Evolutionary conservation across 2,329 filamentous ascomycete genomes (phyloP).

Genomic region (Geoglossum cookeanum): DNA sequence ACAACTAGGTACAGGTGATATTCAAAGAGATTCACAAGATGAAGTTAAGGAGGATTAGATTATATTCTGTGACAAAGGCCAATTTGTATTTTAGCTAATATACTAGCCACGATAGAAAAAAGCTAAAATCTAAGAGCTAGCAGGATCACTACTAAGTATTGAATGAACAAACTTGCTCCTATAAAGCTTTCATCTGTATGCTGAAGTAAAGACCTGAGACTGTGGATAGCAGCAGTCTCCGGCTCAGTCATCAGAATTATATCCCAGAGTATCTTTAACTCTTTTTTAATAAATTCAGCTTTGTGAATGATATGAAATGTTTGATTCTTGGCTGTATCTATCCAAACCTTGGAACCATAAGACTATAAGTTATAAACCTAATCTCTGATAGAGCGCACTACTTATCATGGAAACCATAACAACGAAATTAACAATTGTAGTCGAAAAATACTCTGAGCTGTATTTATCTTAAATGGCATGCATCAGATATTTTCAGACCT

Average conservation of each 20-base stretch:
- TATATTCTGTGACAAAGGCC: too few relatives aligned
- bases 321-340: not conserved
- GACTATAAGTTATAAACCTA: not conserved
- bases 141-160: not conserved
- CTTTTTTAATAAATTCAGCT: not conserved
- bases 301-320: not conserved
- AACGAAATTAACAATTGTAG: not conserved
- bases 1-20: too few relatives aligned
- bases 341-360: not conserved
- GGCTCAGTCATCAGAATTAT: not conserved
- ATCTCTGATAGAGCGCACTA: not conserved
- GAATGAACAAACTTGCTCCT: not conserved
- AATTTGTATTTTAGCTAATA: too few relatives aligned
- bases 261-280: not conserved
- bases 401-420: not conserved
- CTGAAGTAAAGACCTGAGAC: not conserved
- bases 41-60: too few relatives aligned
- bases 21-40: too few relatives aligned
- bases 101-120: too few relatives aligned
- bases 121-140: too few relatives aligned
- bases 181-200: not conserved
- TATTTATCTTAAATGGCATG: not conserved
- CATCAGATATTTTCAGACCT: not conserved
- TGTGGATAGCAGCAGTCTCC: not conserved
- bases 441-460: not conserved